A percentile compares a stretch with the other conserved stretches of the same genome.
Evolutionary conservation across 2,329 filamentous ascomycete genomes (phyloP).

Genomic region (Pyrenophora tritici-repentis): DNA sequence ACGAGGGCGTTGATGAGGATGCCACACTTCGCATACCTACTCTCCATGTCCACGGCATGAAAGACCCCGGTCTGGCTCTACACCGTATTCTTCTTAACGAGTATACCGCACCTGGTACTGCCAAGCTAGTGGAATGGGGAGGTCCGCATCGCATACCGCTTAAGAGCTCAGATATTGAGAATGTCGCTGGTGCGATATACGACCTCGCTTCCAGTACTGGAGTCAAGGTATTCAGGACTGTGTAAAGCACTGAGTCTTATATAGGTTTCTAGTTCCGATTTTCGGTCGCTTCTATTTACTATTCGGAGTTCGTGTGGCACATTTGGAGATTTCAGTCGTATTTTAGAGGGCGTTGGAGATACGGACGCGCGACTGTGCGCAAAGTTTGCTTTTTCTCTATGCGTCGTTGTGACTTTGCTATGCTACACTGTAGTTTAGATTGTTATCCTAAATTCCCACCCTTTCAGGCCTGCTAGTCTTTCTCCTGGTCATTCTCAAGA

Average conservation of each 20-base stretch:
- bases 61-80: slow-evolving; percentile 63
- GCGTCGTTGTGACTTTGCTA: too few species aligned
- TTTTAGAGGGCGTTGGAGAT: too few species aligned
- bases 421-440: too few species aligned
- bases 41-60: slow-evolving; percentile 69
- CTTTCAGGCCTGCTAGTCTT: too few species aligned
- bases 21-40: slow-evolving; percentile 64
- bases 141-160: slow-evolving; percentile 73
- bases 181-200: slow-evolving; percentile 59
- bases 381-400: too few species aligned
- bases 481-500: too few species aligned
- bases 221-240: slow-evolving; percentile 42
- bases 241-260: slow-evolving; percentile 13
- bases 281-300: too few species aligned
- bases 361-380: too few species aligned
- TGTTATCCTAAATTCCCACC: too few species aligned
- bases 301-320: too few species aligned
- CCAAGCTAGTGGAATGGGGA: slow-evolving; percentile 71
- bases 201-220: slow-evolving; percentile 58
- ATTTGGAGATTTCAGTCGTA: too few species aligned
- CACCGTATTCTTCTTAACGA: slow-evolving; percentile 62
- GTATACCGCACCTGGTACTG: slow-evolving; percentile 63
- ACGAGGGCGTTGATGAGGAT: slow-evolving; percentile 44
- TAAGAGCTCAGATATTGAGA: slow-evolving; percentile 67
- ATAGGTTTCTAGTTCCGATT: too few species aligned